Evolutionary conservation across 352 stramenopile genomes (phyloP).

Genomic region (Globisporangium parvum): DNA sequence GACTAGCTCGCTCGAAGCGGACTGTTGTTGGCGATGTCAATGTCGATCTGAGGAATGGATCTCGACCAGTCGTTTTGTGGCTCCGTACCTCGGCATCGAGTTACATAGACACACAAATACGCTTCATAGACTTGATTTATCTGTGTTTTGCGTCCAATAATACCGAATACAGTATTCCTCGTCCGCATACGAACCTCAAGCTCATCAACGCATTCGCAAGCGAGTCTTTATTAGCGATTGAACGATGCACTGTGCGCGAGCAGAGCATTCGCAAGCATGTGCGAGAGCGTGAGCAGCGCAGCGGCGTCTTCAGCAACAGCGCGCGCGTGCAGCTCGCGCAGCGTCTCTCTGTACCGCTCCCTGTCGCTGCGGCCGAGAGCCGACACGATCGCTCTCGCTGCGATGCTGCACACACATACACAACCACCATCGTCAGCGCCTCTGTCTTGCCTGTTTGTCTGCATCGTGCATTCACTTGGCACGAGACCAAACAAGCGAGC

Average conservation of each 20-base stretch:
- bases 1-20: neutral
- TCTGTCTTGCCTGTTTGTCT: neutral
- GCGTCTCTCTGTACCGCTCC: constrained; percentile 23
- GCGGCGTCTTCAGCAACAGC: constrained; percentile 38
- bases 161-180: neutral
- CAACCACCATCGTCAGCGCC: neutral
- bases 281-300: constrained; percentile 27
- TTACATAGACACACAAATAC: neutral
- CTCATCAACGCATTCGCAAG: neutral
- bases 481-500: neutral
- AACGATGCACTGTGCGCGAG: neutral
- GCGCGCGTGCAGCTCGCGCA: constrained; percentile 33
- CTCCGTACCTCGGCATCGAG: neutral
- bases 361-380: constrained; percentile 24
- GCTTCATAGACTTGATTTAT: neutral
- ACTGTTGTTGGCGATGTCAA: too few species aligned
- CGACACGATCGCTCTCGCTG: constrained; percentile 27
- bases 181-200: neutral
- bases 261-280: constrained; percentile 20
- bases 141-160: neutral
- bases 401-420: constrained; percentile 21
- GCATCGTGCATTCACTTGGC: neutral
- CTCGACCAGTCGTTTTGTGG: constrained; percentile 8
- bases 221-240: too few species aligned
- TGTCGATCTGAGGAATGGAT: too few species aligned